Evolutionary conservation across 805 yeast species (phyloP).

Genomic region (Saturnispora besseyi): DNA sequence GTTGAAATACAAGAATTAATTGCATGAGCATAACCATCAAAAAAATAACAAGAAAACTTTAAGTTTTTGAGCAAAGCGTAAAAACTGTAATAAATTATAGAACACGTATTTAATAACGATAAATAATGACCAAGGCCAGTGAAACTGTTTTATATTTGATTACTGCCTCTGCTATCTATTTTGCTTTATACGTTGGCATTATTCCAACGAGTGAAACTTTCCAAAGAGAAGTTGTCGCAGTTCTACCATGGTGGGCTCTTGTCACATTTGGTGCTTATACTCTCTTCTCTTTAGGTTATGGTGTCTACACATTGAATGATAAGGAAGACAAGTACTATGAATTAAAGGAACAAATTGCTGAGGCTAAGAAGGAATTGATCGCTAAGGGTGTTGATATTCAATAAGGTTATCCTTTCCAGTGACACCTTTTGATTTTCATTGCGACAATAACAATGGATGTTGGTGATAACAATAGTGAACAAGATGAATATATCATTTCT

Average conservation of each 20-base stretch:
- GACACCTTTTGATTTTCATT: background rate
- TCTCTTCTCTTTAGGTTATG: conserved; percentile 58
- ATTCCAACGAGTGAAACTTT: conserved; percentile 45
- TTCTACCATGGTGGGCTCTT: conserved; percentile 60
- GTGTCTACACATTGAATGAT: conserved; percentile 60
- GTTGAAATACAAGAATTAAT: too few species aligned
- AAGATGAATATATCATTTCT: too few species aligned
- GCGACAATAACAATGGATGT: background rate
- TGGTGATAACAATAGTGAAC: too few species aligned
- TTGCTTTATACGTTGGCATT: conserved; percentile 40
- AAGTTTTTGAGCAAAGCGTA: background rate
- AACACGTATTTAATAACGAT: conserved; percentile 2
- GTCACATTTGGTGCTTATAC: conserved; percentile 65
- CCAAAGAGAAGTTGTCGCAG: conserved; percentile 50
- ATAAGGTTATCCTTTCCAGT: background rate
- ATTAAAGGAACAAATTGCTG: conserved; percentile 47
- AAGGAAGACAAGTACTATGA: conserved; percentile 60
- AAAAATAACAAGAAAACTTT: background rate
- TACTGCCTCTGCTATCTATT: conserved; percentile 43
- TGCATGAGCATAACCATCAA: too few species aligned
- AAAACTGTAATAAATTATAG: background rate
- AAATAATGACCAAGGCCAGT: conserved; percentile 56
- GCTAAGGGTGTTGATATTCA: conserved; percentile 40
- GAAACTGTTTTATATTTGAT: conserved; percentile 43
- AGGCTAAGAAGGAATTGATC: conserved; percentile 52